Percentiles rank a stretch among this genome's conserved stretches.
phyloP scores from a whole-genome alignment of 192 early-diverging fungal species.

The Gigaspora rosea region DNA sequence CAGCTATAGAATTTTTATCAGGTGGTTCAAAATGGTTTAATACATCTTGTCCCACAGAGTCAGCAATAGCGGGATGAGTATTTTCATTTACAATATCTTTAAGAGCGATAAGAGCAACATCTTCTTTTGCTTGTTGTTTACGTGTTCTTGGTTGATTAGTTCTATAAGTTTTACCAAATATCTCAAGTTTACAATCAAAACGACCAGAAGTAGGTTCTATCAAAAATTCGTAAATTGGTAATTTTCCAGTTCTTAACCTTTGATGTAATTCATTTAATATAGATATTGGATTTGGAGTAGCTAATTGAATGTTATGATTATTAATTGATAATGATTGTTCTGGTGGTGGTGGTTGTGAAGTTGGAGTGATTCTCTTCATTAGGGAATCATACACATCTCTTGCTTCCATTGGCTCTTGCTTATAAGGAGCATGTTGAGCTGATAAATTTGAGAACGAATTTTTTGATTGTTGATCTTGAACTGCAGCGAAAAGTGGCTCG shows the following conservation, averaged over 20 bases:
- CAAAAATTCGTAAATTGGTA: neutral
- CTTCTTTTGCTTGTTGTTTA: conserved; percentile 21
- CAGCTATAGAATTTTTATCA: neutral
- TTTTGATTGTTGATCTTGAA: neutral
- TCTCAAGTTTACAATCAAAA: conserved; percentile 11
- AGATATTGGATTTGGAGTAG: conserved; percentile 16
- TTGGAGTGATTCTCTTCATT: neutral
- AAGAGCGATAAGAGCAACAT: conserved; percentile 1
- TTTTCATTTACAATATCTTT: neutral
- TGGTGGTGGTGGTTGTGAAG: neutral
- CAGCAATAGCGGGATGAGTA: neutral
- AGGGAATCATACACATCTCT: no score
- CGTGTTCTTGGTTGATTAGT: neutral
- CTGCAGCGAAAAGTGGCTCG: conserved; percentile 6
- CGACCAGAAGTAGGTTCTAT: neutral
- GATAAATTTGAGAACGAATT: no score
- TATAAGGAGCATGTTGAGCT: neutral
- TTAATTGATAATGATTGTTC: neutral
- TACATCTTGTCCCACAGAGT: neutral
- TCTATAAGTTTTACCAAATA: conserved; percentile 4
- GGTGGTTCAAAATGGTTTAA: neutral
- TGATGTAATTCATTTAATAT: conserved; percentile 12
- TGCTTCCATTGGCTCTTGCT: no score
- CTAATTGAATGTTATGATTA: neutral
- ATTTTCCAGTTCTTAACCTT: neutral